These are phyloP conservation scores for Xylaria palmicola DNA, from an alignment of 495 filamentous ascomycete species.

Conservation along the genomic window DNA sequence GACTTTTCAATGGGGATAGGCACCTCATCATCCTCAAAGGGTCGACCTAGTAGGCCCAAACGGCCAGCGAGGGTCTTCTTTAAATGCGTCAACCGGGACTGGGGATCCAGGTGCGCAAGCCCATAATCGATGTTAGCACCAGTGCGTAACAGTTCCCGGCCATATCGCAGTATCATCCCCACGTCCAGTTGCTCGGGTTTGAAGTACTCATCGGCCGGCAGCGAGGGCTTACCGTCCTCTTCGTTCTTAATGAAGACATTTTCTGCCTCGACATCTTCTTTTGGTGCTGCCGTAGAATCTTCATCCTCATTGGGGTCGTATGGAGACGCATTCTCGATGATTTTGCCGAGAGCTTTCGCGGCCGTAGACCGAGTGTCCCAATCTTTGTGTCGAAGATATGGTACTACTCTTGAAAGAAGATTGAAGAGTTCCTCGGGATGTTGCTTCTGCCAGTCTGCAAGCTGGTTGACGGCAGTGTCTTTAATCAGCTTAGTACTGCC, in stretches of 20 bases:
- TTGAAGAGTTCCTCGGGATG: conserved; percentile 98
- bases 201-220: conserved; percentile 58
- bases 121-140: conserved; percentile 74
- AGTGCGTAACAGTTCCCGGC: conserved; percentile 78
- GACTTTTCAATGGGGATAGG: conserved; percentile 40
- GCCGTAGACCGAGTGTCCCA: conserved; percentile 95
- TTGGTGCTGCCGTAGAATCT: conserved; percentile 41
- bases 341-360: conserved; percentile 88
- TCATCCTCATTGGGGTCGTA: conserved; percentile 82
- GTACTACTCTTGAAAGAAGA: conserved; percentile 89
- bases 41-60: conserved; percentile 74
- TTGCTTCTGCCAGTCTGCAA: conserved; percentile 94
- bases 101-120: conserved; percentile 77
- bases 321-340: conserved; percentile 80
- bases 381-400: conserved; percentile 85
- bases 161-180: conserved; percentile 72
- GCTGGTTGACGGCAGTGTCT: conserved; percentile 92
- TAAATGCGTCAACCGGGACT: conserved; percentile 74
- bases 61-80: conserved; percentile 83
- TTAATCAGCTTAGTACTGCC: conserved; percentile 92
- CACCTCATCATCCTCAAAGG: conserved; percentile 84
- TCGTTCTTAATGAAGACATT: conserved; percentile 50
- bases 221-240: conserved; percentile 37
- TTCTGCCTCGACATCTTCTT: conserved; percentile 44
- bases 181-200: conserved; percentile 75